phyloP scores from a whole-genome alignment of 345 rosid genomes.

The Hibiscus trionum region DNA sequence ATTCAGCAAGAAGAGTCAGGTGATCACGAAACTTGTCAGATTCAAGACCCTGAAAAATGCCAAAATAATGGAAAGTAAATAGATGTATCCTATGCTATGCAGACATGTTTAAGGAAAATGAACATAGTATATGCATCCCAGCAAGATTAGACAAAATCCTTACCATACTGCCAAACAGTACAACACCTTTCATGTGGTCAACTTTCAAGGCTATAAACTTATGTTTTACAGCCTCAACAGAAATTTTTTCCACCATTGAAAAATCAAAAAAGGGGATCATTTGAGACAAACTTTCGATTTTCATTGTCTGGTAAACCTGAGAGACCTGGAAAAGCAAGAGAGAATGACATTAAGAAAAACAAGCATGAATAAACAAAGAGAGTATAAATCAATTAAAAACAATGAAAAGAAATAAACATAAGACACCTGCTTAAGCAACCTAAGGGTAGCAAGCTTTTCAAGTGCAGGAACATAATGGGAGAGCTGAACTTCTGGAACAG shows the following conservation, averaged over 20 bases:
- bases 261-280: constrained; percentile 85
- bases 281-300: constrained; percentile 62
- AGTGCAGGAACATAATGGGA: constrained; percentile 72
- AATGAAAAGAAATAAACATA: constrained; percentile 3
- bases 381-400: background rate
- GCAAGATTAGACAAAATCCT: constrained; percentile 14
- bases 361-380: background rate
- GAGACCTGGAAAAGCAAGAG: constrained; percentile 58
- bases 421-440: constrained; percentile 85
- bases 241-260: constrained; percentile 78
- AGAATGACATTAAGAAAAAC: background rate
- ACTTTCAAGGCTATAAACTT: constrained; percentile 78
- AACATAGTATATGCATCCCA: background rate
- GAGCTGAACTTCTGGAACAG: constrained; percentile 83
- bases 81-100: background rate
- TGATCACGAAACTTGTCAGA: constrained; percentile 77
- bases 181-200: constrained; percentile 76
- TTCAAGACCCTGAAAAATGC: constrained; percentile 59
- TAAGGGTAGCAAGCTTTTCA: constrained; percentile 83
- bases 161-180: constrained; percentile 66
- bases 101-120: background rate
- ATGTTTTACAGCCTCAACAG: constrained; percentile 87
- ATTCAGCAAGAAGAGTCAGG: constrained; percentile 61
- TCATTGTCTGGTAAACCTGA: constrained; percentile 76
- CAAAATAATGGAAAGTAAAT: background rate